These are phyloP conservation scores for Paspalum notatum DNA, from an alignment of 176 grass and related monocot genomes.

Conservation along the genomic window DNA sequence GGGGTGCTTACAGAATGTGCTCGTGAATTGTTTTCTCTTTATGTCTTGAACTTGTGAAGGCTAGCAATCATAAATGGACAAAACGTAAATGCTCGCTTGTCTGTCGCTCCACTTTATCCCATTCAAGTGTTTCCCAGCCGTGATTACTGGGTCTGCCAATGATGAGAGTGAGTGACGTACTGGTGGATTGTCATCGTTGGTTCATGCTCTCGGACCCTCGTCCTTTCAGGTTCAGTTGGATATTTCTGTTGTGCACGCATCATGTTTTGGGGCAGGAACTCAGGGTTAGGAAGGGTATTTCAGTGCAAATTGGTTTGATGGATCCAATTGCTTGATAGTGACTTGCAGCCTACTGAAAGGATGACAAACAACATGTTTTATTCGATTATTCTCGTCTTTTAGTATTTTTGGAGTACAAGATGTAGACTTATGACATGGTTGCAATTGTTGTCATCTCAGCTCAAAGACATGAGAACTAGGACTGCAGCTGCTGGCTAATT, in stretches of 20 bases:
- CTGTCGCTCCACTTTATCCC: neutral
- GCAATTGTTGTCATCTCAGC: neutral
- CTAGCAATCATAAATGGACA: neutral
- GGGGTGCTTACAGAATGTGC: neutral
- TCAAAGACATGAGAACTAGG: neutral
- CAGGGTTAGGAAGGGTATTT: neutral
- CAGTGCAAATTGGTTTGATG: neutral
- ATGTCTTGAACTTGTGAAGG: neutral
- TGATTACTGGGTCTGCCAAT: neutral
- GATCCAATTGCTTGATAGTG: neutral
- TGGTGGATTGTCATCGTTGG: neutral
- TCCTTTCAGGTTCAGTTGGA: neutral
- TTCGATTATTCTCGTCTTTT: neutral
- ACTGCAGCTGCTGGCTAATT: neutral
- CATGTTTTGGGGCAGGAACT: neutral
- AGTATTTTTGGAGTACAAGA: neutral
- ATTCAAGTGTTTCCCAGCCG: neutral
- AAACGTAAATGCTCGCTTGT: neutral
- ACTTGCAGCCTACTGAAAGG: neutral
- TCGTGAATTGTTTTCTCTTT: neutral
- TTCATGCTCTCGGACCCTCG: neutral
- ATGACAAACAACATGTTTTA: neutral
- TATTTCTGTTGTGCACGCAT: slow-evolving; percentile 11
- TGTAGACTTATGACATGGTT: neutral
- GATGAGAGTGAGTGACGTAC: neutral